phyloP scores from a whole-genome alignment of 176 grass and related monocot genomes.

The Typha latifolia region DNA sequence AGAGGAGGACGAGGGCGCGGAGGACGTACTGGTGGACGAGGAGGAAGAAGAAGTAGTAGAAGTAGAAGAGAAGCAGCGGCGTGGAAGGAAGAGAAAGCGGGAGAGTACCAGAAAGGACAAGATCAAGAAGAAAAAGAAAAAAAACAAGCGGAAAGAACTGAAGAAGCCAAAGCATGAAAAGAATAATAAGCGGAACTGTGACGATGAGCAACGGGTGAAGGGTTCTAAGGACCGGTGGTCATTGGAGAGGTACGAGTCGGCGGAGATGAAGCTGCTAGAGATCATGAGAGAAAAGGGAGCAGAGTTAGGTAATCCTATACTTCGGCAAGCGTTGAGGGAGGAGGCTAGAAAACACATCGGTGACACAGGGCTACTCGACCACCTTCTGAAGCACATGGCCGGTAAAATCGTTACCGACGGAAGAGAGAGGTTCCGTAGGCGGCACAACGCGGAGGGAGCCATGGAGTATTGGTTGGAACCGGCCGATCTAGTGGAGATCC shows the following conservation, averaged over 20 bases:
- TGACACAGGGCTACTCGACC: conserved; percentile 72
- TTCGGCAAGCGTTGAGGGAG: conserved; percentile 31
- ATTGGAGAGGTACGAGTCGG: conserved; percentile 27
- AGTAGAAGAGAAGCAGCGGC: neutral
- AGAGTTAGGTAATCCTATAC: conserved; percentile 11
- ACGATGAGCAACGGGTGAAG: conserved; percentile 9
- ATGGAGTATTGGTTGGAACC: conserved; percentile 84
- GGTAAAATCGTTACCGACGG: conserved; percentile 33
- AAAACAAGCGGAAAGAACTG: neutral
- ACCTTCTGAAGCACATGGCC: conserved; percentile 58
- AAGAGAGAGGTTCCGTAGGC: conserved; percentile 35
- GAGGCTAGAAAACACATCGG: conserved; percentile 44
- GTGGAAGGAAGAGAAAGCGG: conserved; percentile 22
- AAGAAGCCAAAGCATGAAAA: conserved; percentile 8
- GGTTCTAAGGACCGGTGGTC: conserved; percentile 42
- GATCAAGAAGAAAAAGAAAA: neutral
- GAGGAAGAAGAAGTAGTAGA: neutral
- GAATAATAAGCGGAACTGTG: conserved; percentile 13
- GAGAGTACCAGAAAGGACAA: conserved; percentile 16
- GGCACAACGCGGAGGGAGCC: conserved; percentile 44
- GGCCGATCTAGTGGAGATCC: conserved; percentile 30
- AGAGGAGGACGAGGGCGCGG: neutral
- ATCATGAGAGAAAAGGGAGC: conserved; percentile 34
- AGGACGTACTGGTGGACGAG: conserved; percentile 9
- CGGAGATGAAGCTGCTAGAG: conserved; percentile 32